These are phyloP conservation scores for Platismatia glauca DNA, from an alignment of 495 filamentous ascomycete species.

Conservation along the genomic window DNA sequence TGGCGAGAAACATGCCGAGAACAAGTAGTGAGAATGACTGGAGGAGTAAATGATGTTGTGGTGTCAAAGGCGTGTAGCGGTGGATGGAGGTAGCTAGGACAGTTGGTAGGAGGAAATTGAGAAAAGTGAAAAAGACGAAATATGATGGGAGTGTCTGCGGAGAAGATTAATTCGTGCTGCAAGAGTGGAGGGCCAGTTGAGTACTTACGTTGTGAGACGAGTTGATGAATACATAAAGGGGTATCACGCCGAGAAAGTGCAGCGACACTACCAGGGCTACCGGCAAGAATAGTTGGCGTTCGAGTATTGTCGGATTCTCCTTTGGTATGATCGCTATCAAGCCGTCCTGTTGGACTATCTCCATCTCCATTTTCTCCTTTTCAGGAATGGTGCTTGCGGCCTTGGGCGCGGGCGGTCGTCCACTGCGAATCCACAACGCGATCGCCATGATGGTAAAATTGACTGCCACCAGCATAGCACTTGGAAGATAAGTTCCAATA, in stretches of 20 bases:
- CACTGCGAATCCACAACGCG: slow-evolving; percentile 81
- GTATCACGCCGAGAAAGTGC: slow-evolving; percentile 72
- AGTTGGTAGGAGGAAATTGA: slow-evolving; percentile 52
- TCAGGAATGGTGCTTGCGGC: slow-evolving; percentile 25
- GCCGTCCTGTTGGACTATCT: slow-evolving; percentile 26
- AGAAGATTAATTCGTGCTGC: background rate
- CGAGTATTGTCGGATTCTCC: slow-evolving; percentile 30
- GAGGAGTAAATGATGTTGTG: slow-evolving; percentile 65
- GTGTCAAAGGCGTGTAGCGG: slow-evolving; percentile 42
- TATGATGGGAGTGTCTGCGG: slow-evolving; percentile 16
- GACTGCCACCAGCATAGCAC: slow-evolving; percentile 87
- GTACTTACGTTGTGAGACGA: slow-evolving; percentile 52
- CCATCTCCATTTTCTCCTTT: slow-evolving; percentile 25
- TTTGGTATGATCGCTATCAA: slow-evolving; percentile 31
- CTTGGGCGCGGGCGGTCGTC: slow-evolving; percentile 33
- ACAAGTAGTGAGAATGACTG: slow-evolving; percentile 88
- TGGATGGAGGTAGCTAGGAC: slow-evolving; percentile 46
- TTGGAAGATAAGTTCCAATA: slow-evolving; percentile 94
- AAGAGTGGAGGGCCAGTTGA: slow-evolving; percentile 1
- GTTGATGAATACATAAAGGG: slow-evolving; percentile 82
- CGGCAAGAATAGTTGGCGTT: slow-evolving; percentile 72
- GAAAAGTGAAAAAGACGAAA: slow-evolving; percentile 49
- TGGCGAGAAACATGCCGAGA: slow-evolving; percentile 81
- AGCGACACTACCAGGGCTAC: slow-evolving; percentile 58
- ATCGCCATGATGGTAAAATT: slow-evolving; percentile 97